Conservation (phyloP, 2,329 filamentous ascomycete genomes). For the Alternaria novae-zelandiae region DNA sequence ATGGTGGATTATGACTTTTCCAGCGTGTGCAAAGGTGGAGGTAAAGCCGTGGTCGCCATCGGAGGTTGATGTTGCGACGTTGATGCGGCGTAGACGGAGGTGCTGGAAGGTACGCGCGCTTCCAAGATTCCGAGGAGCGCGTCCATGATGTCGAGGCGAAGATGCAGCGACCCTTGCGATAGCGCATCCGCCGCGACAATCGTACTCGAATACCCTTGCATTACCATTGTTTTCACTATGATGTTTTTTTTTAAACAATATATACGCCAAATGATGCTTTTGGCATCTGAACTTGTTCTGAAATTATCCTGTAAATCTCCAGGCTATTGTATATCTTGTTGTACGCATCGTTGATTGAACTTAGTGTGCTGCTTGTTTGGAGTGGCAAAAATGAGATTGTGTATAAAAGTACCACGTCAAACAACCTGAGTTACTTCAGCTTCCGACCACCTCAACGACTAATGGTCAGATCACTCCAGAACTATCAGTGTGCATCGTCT, state of each 20-base stretch:
- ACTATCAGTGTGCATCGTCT: not conserved
- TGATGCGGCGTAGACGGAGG: not conserved
- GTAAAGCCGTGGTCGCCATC: not conserved
- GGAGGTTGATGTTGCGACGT: not conserved
- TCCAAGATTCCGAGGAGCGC: not conserved
- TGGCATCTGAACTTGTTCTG: too few species aligned
- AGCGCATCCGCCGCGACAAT: constrained; percentile 9
- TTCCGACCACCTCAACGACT: not conserved
- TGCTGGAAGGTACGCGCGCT: not conserved
- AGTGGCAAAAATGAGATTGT: not conserved
- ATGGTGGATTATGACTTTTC: constrained; percentile 12
- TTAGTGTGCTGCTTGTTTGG: not conserved
- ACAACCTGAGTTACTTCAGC: not conserved
- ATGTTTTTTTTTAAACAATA: too few species aligned
- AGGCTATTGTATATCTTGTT: not conserved
- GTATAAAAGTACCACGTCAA: not conserved
- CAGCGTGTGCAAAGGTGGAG: not conserved
- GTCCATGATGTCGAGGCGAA: constrained; percentile 12
- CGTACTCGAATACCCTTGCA: not conserved
- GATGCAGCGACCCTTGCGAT: constrained; percentile 10
- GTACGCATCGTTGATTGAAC: not conserved
- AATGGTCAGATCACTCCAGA: not conserved
- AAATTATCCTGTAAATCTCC: not conserved
- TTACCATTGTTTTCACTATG: not conserved
- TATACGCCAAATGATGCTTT: too few species aligned